Evolutionary conservation across 2,329 filamentous ascomycete genomes (phyloP).

Genomic region (Penicillium sp.): DNA sequence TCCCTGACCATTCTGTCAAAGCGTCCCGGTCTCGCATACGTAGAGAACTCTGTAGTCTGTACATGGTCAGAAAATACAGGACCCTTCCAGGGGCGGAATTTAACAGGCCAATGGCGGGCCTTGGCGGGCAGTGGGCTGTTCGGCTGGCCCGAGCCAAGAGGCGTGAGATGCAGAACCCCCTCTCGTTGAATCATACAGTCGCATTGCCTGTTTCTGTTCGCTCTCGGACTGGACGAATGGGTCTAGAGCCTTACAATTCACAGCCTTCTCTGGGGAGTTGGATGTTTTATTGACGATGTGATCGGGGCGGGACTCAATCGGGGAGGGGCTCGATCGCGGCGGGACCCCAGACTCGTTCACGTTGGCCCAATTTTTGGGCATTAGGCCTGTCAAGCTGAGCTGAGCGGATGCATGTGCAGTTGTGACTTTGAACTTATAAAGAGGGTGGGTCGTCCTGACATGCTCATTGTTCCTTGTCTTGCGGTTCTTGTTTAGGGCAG

Average conservation of each 20-base stretch:
- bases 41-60: no score
- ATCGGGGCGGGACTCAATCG: conserved; percentile 2
- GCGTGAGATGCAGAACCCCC: conserved; percentile 4
- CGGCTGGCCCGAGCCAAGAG: conserved; percentile 3
- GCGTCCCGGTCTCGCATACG: not conserved
- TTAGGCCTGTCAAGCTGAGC: not conserved
- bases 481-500: not conserved
- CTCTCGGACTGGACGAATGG: not conserved
- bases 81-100: not conserved
- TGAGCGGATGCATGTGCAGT: not conserved
- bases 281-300: not conserved
- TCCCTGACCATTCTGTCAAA: not conserved
- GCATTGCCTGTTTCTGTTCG: not conserved
- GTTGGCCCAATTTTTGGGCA: not conserved
- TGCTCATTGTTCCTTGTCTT: not conserved
- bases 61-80: not conserved
- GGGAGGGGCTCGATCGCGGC: not conserved
- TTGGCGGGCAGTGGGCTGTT: not conserved
- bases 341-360: not conserved
- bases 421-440: not conserved
- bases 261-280: not conserved
- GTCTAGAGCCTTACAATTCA: not conserved
- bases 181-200: not conserved
- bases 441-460: not conserved
- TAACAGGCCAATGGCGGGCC: not conserved